Evolutionary conservation across 1,284 basidiomycete species (phyloP).

Genomic region (Spongiforma sp.): DNA sequence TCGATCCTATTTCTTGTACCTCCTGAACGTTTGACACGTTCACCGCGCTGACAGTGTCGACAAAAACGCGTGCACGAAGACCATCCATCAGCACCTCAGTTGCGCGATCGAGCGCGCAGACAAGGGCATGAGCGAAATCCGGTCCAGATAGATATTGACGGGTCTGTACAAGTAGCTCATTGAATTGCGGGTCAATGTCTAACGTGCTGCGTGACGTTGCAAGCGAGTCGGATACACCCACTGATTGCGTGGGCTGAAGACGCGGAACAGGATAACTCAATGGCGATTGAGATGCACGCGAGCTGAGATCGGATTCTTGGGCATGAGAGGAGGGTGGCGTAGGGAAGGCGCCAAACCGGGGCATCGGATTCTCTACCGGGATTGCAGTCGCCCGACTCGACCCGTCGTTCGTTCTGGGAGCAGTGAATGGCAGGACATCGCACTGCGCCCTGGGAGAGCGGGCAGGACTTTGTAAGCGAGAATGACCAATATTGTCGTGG

Average conservation of each 20-base stretch:
- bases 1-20: background rate
- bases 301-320: conserved; percentile 20
- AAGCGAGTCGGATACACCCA: conserved; percentile 14
- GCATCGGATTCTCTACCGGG: conserved; percentile 17
- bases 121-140: conserved; percentile 73
- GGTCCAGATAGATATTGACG: conserved; percentile 64
- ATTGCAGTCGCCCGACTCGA: conserved; percentile 22
- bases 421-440: background rate
- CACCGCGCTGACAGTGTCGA: conserved; percentile 32
- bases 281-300: conserved; percentile 23
- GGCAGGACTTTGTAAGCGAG: conserved; percentile 11
- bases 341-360: conserved; percentile 21
- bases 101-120: conserved; percentile 70
- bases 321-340: conserved; percentile 28
- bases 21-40: conserved; percentile 24
- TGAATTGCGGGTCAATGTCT: conserved; percentile 58
- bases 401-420: conserved; percentile 5
- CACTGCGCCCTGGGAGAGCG: conserved; percentile 1
- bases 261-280: background rate
- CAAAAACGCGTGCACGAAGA: conserved; percentile 62
- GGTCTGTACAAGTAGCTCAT: conserved; percentile 72
- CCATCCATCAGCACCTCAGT: conserved; percentile 60
- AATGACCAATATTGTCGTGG: background rate
- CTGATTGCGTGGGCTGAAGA: background rate
- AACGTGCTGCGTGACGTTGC: conserved; percentile 30